phyloP scores from a whole-genome alignment of 1,139 yeast species.

The Lizanozyma gosingica region DNA sequence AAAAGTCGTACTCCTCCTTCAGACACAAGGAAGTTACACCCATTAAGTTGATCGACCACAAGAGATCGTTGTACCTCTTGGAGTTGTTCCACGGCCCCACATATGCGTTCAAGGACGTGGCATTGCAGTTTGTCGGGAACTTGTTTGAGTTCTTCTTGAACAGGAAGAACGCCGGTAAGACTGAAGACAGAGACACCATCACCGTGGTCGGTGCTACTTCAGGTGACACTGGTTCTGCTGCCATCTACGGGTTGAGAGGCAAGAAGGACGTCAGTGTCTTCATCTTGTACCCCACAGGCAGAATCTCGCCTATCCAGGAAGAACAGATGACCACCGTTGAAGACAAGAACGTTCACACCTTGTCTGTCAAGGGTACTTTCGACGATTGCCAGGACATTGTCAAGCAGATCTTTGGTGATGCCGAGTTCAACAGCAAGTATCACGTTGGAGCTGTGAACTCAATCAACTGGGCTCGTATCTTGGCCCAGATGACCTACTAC shows the following conservation, averaged over 20 bases:
- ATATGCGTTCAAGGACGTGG: constrained; percentile 97
- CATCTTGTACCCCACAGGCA: constrained; percentile 92
- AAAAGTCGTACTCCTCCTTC: constrained; percentile 80
- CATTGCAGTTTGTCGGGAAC: constrained; percentile 95
- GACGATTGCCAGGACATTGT: constrained; percentile 98
- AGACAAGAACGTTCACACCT: constrained; percentile 87
- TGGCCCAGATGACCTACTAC: constrained; percentile 96
- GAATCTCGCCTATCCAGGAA: constrained; percentile 96
- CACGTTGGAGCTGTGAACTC: constrained; percentile 98
- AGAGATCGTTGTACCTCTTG: constrained; percentile 59
- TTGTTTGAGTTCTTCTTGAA: constrained; percentile 83
- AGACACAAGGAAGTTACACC: constrained; percentile 86
- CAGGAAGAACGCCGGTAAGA: constrained; percentile 62
- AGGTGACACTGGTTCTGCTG: constrained; percentile 99
- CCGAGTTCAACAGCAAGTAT: constrained; percentile 75
- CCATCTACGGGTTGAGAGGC: constrained; percentile 93
- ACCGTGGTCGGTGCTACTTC: constrained; percentile 99
- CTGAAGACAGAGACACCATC: constrained; percentile 61
- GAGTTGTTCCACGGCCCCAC: constrained; percentile 99
- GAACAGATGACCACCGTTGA: constrained; percentile 98
- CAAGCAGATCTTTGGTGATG: constrained; percentile 85
- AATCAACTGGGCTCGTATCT: constrained; percentile 97
- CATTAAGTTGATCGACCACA: constrained; percentile 46
- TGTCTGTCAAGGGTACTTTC: constrained; percentile 90
- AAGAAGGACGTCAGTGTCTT: constrained; percentile 95